Base-by-base conservation (phyloP, 768 basidiomycete genomes). In the Pilatotrama ljubarskyi region DNA sequence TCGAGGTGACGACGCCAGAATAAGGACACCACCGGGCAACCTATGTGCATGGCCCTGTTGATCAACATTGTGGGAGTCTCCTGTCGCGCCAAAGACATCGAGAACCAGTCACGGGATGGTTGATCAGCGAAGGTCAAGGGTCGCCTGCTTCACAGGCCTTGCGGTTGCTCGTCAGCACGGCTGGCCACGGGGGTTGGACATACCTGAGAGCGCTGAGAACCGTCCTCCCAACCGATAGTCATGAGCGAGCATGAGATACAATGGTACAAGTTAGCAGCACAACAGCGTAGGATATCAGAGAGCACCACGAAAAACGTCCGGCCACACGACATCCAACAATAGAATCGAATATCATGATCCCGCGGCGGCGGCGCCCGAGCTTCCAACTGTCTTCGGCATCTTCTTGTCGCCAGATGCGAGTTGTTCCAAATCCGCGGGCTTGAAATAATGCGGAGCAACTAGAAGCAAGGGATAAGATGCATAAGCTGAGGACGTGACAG, bases 381-480 rank as follows among this genome's bases (percentile, higher is more conserved):
- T 70, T 24, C 79, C 83, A 40, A 79, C 74, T n/a, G 78, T 79
- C 67, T 95, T 95, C n/a, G 94, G 94, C 93, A 96, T 93, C 76
- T 95, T 97, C 76, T 90, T 93, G 60, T 93, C 91, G 17, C 91
- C 89, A 15, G 82, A 82, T 0, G 89, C 83, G 38, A 93, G 72
- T 68, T 92, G 88, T 66, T 93, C 91, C 46, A 92, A 73, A 67
- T 93, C 91, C 1, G 90, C 87, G 7, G 81, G 80, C 71, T 93
- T 96, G 84, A 96, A 98, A 72, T 94, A 98, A 71, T 98, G 96
- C 0, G 96, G 95, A 2, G 96, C 96, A 20, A 98, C 94, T 94
- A 68, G 0, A 55, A 25, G 14, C n/a, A 24, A 7, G 10, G 49
- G 40, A 17, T 25, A 54, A 14, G 5, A 10, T 32, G 29, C 29